Conservation (phyloP, 352 stramenopile species). For the Phytopythium vexans region DNA sequence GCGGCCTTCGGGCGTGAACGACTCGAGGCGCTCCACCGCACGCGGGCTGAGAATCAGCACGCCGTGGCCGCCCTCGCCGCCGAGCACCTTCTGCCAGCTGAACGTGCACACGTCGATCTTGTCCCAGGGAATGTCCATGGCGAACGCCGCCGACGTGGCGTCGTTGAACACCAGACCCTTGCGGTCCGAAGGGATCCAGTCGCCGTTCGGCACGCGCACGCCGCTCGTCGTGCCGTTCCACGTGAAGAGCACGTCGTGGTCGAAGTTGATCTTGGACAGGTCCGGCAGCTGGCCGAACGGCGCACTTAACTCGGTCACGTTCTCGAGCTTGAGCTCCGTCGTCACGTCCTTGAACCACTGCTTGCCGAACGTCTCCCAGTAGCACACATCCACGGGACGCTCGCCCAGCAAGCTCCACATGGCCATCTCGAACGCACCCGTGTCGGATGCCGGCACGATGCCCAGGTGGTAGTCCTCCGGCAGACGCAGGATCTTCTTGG, state of each 20-base stretch:
- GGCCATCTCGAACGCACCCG: conserved; percentile 99
- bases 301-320: conserved; percentile 90
- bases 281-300: conserved; percentile 97
- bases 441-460: conserved; percentile 98
- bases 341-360: conserved; percentile 96
- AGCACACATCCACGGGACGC: conserved; percentile 91
- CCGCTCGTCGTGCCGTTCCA: conserved; percentile 99
- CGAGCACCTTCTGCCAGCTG: conserved; percentile 99
- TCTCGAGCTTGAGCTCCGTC: conserved; percentile 91
- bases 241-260: conserved; percentile 98
- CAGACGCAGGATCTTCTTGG: conserved; percentile 93
- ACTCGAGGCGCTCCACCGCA: conserved; percentile 96
- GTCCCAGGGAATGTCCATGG: conserved; percentile 98
- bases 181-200: conserved; percentile 96
- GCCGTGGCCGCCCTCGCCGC: conserved; percentile 97
- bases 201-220: conserved; percentile 93
- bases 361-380: conserved; percentile 98
- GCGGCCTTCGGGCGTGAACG: conserved; percentile 84
- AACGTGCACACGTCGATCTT: conserved; percentile 99
- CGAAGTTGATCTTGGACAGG: conserved; percentile 89
- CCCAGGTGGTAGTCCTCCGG: conserved; percentile 95
- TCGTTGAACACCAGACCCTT: conserved; percentile 97
- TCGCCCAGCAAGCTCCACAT: conserved; percentile 99
- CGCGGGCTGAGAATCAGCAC: conserved; percentile 96
- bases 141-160: conserved; percentile 97